Evolutionary conservation across 768 basidiomycete species (phyloP).

Genomic region (Auricularia sp.): DNA sequence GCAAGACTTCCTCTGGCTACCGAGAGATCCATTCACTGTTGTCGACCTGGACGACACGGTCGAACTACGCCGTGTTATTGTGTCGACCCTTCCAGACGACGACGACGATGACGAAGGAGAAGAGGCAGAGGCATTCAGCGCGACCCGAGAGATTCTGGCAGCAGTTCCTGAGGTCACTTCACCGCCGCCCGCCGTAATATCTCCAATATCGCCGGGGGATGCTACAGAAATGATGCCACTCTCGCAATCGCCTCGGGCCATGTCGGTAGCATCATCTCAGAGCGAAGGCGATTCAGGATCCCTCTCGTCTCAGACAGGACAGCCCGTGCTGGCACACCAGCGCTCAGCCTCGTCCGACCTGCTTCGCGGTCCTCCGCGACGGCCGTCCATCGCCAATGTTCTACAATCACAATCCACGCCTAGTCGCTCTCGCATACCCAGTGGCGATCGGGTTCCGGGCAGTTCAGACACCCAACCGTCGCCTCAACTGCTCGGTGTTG

Average conservation of each 20-base stretch:
- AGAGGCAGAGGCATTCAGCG: neutral
- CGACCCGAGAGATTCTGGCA: neutral
- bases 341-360: neutral
- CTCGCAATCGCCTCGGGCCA: neutral
- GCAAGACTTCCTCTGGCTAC: neutral
- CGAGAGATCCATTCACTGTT: neutral
- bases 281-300: too few relatives aligned
- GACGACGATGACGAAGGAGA: neutral
- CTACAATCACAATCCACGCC: neutral
- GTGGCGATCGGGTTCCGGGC: neutral
- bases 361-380: neutral
- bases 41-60: neutral
- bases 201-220: neutral
- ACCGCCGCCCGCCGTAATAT: neutral
- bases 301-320: too few relatives aligned
- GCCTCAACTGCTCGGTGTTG: neutral
- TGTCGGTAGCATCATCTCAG: neutral
- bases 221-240: neutral
- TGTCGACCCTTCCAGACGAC: neutral
- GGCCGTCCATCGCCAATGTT: neutral
- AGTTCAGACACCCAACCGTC: neutral
- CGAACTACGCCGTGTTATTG: neutral
- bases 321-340: too few relatives aligned
- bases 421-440: neutral
- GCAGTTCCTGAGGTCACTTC: neutral